Evolutionary conservation across 164 flowering plant genomes (phyloP), one percentile per base, ranked within the genome.

Genomic region (Vitis rotundifolia): DNA sequence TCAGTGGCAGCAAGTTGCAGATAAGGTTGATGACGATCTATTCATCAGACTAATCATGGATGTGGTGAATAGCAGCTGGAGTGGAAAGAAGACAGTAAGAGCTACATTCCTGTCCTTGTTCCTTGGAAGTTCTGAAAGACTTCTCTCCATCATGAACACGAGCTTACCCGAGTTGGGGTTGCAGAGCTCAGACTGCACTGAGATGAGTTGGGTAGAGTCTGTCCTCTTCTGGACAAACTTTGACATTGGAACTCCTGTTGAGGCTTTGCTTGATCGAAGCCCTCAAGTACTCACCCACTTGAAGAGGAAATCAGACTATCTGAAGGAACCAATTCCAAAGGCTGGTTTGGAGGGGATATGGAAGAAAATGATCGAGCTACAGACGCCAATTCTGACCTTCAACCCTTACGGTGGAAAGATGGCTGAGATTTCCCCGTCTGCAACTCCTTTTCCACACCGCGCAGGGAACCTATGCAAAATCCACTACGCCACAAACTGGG

Each of bases 101-200:
- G 77, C 81, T 8, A 18, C 71, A 0, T 82, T 77, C 49, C 28
- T 66, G 2, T 69, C 80, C 9, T 22, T 77, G 67, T 82, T 77
- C n/a, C 80, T 82, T 8, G 85, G 85, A 1, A 66, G 62, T 22
- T 55, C 76, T 0, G 57, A 65, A 1, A 57, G 62, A 31, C 78
- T 82, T 5, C 57, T 79, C 16, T 59, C 66, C 2, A 22, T 82
- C 1, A 75, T 73, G 79, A 16, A 71, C 56, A 11, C 60, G 2
- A 71, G 71, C 51, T 79, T 82, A 13, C 82, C 85, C 2, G 79
- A 82, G 37, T 53, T 82, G 61, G 81, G 79, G 10, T 55, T 82
- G 49, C 64, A 69, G 5, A 18, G 12, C 11, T 57, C 63, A 2
- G 78, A 79, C 57, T 77, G 77, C 49, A 56, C 16, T 2, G 80